Percentiles rank a stretch among this genome's conserved stretches.
Evolutionary conservation across 495 filamentous ascomycete genomes (phyloP).

Genomic region (Neurospora sp.): DNA sequence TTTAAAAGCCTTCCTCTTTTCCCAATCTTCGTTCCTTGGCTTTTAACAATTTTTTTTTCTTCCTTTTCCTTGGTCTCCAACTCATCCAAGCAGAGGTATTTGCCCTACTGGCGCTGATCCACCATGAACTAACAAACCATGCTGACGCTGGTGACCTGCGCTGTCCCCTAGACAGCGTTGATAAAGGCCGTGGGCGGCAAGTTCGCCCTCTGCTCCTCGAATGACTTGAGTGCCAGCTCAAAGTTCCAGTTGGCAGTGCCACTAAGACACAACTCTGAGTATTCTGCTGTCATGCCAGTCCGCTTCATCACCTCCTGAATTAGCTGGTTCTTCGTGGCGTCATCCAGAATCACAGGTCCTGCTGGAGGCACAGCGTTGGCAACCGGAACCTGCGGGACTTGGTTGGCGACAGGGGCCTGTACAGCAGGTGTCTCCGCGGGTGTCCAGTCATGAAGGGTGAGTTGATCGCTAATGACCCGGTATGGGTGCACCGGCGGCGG

Average conservation of each 20-base stretch:
- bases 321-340: constrained; percentile 47
- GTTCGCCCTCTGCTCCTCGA: constrained; percentile 45
- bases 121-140: not conserved
- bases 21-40: not conserved
- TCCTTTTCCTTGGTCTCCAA: not conserved
- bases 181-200: constrained; percentile 32
- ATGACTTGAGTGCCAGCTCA: constrained; percentile 54
- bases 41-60: not conserved
- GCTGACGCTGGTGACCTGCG: not conserved
- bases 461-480: constrained; percentile 71
- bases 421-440: constrained; percentile 13
- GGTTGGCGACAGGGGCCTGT: not conserved
- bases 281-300: constrained; percentile 64
- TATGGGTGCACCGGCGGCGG: constrained; percentile 30
- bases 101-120: not conserved
- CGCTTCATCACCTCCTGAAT: constrained; percentile 53
- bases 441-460: constrained; percentile 49
- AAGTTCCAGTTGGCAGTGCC: constrained; percentile 60
- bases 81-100: not conserved
- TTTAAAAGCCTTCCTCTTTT: not conserved
- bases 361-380: constrained; percentile 8
- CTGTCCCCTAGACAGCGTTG: constrained; percentile 3
- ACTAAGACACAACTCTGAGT: constrained; percentile 59
- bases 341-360: constrained; percentile 14
- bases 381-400: not conserved